Evolutionary conservation across 2,329 filamentous ascomycete species (phyloP), one percentile per base, ranked within the genome.

Genomic region (Apiospora malaysiana): DNA sequence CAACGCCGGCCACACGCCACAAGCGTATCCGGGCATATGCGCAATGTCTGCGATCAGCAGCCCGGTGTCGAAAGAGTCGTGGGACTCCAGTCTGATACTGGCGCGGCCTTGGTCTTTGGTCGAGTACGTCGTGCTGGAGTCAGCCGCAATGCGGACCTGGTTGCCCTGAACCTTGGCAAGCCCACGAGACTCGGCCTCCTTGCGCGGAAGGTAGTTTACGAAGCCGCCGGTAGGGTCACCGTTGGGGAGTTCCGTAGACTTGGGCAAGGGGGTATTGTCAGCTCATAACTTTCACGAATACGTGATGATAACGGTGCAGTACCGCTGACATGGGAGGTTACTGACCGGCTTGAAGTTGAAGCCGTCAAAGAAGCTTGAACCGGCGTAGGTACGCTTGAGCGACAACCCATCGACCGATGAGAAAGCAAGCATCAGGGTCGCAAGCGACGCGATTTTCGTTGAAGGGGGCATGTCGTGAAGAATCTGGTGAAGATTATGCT

Each of bases 1-100:
- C 56, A 92, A 92, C 18, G 93, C 93, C 0, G 93, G 92, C 93
- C 93, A 95, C 21, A 89, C 87, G 45, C 92, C 93, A 77, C 93
- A 94, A 72, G 66, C 66, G 18, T 63, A 42, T 21, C 85, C 83
- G 23, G 93, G 93, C 90, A 94, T 94, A 79, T 95, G 93, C 10
- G 84, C 85, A 71, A 94, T 88, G 78, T 95, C 93, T 69, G 92
- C 85, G 63, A 95, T 85, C 79, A 95, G 89, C 69, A 95, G 87
- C 16, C 91, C 93, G 73, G 88, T 86, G 49, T 85, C 90, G 82
- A 92, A 95, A 27, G 27, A 21, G 16, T 59, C 51, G 6, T 32
- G 18, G 2, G 51, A 18, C 51, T 59, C 51, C 27, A 59, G 51
- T 8, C 51, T 37, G 51, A 59, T 37, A 10, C 51, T 59, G 51